Conservation (phyloP, 2,329 filamentous ascomycete genomes). For the Aphanoascus verrucosus region DNA sequence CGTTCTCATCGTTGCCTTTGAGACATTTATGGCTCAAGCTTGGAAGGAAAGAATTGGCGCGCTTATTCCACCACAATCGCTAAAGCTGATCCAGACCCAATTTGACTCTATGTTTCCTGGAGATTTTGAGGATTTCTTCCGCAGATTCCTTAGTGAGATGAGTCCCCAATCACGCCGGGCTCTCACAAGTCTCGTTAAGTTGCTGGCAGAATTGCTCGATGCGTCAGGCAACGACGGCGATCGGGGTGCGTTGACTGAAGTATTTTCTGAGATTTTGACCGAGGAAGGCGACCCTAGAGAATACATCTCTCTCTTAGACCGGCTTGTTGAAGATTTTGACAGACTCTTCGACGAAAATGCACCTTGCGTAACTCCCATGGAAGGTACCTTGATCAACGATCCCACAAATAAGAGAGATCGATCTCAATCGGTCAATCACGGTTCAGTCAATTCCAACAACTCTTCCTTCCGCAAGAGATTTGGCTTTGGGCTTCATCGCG, state of each 20-base stretch:
- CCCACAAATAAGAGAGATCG: conserved; percentile 51
- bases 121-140: conserved; percentile 48
- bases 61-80: conserved; percentile 59
- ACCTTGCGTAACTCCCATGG: conserved; percentile 37
- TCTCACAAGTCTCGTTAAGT: conserved; percentile 70
- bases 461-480: conserved; percentile 79
- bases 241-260: conserved; percentile 72
- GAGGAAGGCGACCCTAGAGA: conserved; percentile 65
- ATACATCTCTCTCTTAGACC: conserved; percentile 80
- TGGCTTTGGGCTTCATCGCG: conserved; percentile 65
- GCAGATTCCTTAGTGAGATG: conserved; percentile 42
- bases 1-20: conserved; percentile 80
- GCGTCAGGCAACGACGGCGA: conserved; percentile 87
- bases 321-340: conserved; percentile 80
- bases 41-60: conserved; percentile 85
- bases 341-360: conserved; percentile 65
- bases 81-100: conserved; percentile 59
- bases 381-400: conserved; percentile 40
- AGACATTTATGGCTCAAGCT: conserved; percentile 79
- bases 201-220: conserved; percentile 77
- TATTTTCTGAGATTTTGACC: conserved; percentile 79
- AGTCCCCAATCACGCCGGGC: conserved; percentile 57
- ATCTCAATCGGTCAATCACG: conserved; percentile 52
- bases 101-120: conserved; percentile 35
- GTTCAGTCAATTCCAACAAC: conserved; percentile 72